phyloP scores from a whole-genome alignment of 192 early-diverging fungal species.

The Haplosporangium gracile region DNA sequence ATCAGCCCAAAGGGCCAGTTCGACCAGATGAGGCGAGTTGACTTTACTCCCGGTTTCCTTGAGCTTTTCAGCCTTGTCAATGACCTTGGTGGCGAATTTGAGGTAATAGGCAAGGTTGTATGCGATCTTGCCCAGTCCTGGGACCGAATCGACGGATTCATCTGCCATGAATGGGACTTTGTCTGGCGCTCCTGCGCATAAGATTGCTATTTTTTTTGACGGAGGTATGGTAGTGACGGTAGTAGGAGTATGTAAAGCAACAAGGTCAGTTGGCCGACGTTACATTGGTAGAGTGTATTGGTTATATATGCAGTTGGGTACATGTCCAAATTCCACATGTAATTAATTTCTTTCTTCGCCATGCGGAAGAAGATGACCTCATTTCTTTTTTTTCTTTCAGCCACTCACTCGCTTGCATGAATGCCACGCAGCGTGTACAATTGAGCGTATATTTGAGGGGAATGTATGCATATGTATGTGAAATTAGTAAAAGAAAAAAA shows the following conservation, averaged over 20 bases:
- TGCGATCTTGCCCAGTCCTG: conserved; percentile 44
- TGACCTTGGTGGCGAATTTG: conserved; percentile 50
- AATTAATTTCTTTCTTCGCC: too few species aligned
- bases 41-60: conserved; percentile 19
- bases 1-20: conserved; percentile 49
- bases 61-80: conserved; percentile 31
- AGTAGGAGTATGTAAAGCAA: neutral
- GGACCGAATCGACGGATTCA: conserved; percentile 54
- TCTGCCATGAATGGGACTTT: conserved; percentile 56
- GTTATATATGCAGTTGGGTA: too few species aligned
- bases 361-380: too few species aligned
- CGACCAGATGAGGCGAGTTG: conserved; percentile 39
- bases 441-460: too few species aligned
- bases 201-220: conserved; percentile 12
- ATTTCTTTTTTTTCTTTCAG: neutral
- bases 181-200: conserved; percentile 39
- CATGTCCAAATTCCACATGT: too few species aligned
- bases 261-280: too few species aligned
- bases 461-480: too few species aligned
- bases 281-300: too few species aligned
- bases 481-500: too few species aligned
- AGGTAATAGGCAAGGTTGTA: conserved; percentile 47
- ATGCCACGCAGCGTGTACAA: too few species aligned
- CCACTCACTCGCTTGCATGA: too few species aligned
- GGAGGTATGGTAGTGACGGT: too few species aligned